Percentiles rank a stretch among this genome's conserved stretches.
Conservation (phyloP, 2,329 filamentous ascomycete genomes). For the Coniochaeta sp. region DNA sequence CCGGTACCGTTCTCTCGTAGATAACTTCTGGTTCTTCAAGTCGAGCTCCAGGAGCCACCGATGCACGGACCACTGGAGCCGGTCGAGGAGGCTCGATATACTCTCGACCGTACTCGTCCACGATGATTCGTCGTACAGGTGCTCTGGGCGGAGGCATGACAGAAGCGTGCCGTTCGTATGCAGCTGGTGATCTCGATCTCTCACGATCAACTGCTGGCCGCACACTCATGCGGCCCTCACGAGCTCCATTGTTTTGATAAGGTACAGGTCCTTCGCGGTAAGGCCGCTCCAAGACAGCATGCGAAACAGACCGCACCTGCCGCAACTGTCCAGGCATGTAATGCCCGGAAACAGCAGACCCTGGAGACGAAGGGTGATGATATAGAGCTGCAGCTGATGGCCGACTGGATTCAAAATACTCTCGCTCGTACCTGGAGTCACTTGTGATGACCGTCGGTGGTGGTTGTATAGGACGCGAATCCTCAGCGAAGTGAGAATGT, state of each 20-base stretch:
- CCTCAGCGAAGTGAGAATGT: conserved; percentile 6
- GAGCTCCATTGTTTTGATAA: conserved; percentile 35
- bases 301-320: conserved; percentile 31
- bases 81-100: conserved; percentile 53
- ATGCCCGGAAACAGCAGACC: conserved; percentile 24
- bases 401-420: conserved; percentile 19
- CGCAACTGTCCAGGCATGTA: conserved; percentile 30
- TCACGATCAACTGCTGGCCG: conserved; percentile 41
- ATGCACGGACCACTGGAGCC: conserved; percentile 35
- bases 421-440: conserved; percentile 3
- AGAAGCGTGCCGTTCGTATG: conserved; percentile 35
- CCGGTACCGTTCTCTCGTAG: conserved; percentile 54
- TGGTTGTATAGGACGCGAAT: conserved; percentile 14
- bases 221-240: conserved; percentile 37
- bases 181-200: conserved; percentile 39
- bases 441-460: neutral
- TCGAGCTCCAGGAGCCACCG: conserved; percentile 39
- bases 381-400: conserved; percentile 22
- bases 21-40: conserved; percentile 23
- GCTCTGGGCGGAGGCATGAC: conserved; percentile 44
- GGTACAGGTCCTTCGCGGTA: conserved; percentile 29
- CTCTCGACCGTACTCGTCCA: conserved; percentile 78
- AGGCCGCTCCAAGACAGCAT: conserved; percentile 30
- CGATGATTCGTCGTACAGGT: conserved; percentile 59
- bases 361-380: conserved; percentile 28